phyloP scores from a whole-genome alignment of 768 basidiomycete species.

The Leccinum ochraceum region DNA sequence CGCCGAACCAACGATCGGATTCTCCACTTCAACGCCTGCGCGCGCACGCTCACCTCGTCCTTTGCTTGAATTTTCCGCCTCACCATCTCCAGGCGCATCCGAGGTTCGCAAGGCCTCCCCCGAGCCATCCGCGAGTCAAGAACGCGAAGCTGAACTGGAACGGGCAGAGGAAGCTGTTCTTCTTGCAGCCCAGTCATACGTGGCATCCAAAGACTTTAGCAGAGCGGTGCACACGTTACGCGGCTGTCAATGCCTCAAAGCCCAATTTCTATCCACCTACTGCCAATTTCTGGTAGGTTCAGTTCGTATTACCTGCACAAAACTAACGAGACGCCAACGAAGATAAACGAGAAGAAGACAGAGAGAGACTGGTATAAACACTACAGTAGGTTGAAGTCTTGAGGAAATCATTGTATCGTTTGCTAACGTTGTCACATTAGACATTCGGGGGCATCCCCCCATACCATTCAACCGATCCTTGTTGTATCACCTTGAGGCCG shows the following conservation, averaged over 20 bases:
- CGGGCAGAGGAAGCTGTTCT: conserved; percentile 71
- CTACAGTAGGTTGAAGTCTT: conserved; percentile 52
- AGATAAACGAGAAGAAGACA: conserved; percentile 85
- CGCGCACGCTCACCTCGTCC: conserved; percentile 45
- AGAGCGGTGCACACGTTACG: conserved; percentile 68
- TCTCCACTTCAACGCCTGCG: conserved; percentile 64
- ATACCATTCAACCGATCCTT: conserved; percentile 63
- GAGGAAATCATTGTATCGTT: not conserved
- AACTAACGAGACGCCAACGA: conserved; percentile 8
- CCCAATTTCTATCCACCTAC: conserved; percentile 77
- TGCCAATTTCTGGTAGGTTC: conserved; percentile 80
- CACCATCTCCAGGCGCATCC: conserved; percentile 29
- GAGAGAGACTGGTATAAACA: conserved; percentile 84
- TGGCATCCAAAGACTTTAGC: conserved; percentile 76
- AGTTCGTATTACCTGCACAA: conserved; percentile 1
- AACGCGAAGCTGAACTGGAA: conserved; percentile 50
- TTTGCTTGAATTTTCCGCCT: conserved; percentile 36
- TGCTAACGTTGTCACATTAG: conserved; percentile 36
- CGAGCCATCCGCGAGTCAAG: conserved; percentile 28
- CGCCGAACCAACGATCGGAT: conserved; percentile 33
- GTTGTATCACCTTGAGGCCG: conserved; percentile 56
- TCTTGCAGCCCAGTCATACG: conserved; percentile 67
- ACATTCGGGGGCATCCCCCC: conserved; percentile 68
- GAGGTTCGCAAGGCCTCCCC: conserved; percentile 4
- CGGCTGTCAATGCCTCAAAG: conserved; percentile 68